Evolutionary conservation across 805 yeast species (phyloP), one percentile per base, ranked within the genome.

Genomic region (Metschnikowia bowlesiae): DNA sequence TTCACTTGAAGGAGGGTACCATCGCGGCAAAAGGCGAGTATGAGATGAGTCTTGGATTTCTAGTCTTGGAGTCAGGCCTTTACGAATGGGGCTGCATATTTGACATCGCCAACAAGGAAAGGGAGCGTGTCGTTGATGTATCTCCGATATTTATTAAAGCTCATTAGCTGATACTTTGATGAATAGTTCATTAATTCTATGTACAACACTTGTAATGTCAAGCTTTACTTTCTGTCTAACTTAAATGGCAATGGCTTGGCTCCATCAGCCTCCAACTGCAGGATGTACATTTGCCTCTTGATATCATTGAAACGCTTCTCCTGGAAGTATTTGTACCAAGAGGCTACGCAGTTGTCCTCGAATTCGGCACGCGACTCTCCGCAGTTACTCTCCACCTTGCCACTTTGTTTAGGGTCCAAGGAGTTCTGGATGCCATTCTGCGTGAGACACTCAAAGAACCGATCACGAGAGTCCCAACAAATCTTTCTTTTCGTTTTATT

Each of bases 391-490:
- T 78, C 75, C 39, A 89, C 81, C 31, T 68, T 67, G 6, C 64
- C 62, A 40, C 73, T 71, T 47, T 70, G 66, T 47, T 74, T 72
- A 8, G 80, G 76, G 53, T 83, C 88, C 48, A 84, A 69, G 16
- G 96, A 87, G 65, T 87, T 87, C 8, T 79, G 81, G 48, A 92
- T 83, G 14, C 79, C 70, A 60, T 85, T 78, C 44, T 69, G 73
- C 57, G 86, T 88, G 44, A 92, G 74, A 65, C 99, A 92, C 8
- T 69, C 76, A 60, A 89, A 89, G 63, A 79, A 90, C 38, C 60
- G 59, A 62, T 92, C 99, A 52, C 99, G 79, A 7, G 92, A 75
- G 46, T 84, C 92, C 98, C 98, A 94, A 71, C 99, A 92, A 52
- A 75, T 72, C 62, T 81, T 78, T 56, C 98, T 80, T 57, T 83